Evolutionary conservation across 768 basidiomycete species (phyloP), one percentile per base, ranked within the genome.

Genomic region (Clitopilus passeckerianus): DNA sequence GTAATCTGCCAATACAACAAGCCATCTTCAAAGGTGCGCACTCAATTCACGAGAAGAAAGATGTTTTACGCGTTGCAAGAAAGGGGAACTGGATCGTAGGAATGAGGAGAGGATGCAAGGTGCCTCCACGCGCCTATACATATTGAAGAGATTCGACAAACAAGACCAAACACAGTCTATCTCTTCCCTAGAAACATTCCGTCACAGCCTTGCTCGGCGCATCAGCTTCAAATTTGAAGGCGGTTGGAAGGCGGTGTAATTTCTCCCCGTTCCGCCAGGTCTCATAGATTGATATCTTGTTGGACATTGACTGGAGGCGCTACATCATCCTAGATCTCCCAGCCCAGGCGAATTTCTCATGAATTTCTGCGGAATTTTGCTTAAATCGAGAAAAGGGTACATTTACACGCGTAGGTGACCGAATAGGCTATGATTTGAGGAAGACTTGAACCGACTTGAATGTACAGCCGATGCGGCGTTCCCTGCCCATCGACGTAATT

Each of bases 101-200:
- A 30, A 41, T 41, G 37, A 57, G 46, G 53, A 37, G 50, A 22
- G 35, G 58, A 59, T 58, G 61, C 44, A 46, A 43, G 20, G 23
- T 14, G 53, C 46, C 22, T 50, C 46, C 6, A 35, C n/a, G 23
- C 61, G 5, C 15, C 50, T 30, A 57, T 61, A 63, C 59, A 68
- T 68, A 70, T 69, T 66, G 66, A 58, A 56, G 59, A 54, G 54
- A 58, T 58, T 54, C 46, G 63, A 55, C 71, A 74, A 74, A 67
- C 67, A 72, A 5, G 53, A 22, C 59, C 71, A 75, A 73, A 73
- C 62, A 69, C 46, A 57, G 30, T 57, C 59, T 61, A 65, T 59
- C 53, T 60, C 63, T 60, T 64, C 59, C 44, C 58, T 54, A 34
- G 53, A 61, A 64, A 62, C 60, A 50, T 61, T 37, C 33, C 46